These are phyloP conservation scores for Aspergillus tanneri DNA, from an alignment of 2,329 filamentous ascomycete genomes.

Conservation along the genomic window DNA sequence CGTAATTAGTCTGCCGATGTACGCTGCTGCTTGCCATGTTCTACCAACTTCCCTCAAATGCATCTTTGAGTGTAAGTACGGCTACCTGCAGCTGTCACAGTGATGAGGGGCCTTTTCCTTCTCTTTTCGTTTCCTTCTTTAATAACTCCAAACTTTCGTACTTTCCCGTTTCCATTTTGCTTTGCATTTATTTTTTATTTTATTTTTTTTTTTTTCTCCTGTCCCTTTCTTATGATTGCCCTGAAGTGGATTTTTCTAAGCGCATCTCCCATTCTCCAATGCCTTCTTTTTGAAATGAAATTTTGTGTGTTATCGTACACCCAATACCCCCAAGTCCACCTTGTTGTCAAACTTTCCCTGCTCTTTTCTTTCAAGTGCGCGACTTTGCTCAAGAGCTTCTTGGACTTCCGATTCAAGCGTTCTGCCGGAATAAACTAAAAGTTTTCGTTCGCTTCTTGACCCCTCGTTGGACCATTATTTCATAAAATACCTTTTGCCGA, in stretches of 20 bases:
- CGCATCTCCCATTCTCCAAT: slow-evolving; percentile 36
- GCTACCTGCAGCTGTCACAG: slow-evolving; percentile 16
- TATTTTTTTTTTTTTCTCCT: slow-evolving; percentile 16
- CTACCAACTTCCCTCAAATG: slow-evolving; percentile 12
- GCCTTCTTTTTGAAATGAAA: slow-evolving; percentile 44
- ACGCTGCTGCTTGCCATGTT: slow-evolving; percentile 12
- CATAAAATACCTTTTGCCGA: slow-evolving; percentile 21
- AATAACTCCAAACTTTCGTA: slow-evolving; percentile 16
- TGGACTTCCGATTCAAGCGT: slow-evolving; percentile 33
- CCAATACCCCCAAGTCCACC: slow-evolving; percentile 45
- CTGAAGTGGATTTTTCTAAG: slow-evolving; percentile 40
- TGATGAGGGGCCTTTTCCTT: slow-evolving; percentile 17
- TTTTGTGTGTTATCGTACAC: slow-evolving; percentile 42
- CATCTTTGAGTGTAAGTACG: slow-evolving; percentile 9
- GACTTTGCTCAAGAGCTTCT: slow-evolving; percentile 31
- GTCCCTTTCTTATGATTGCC: slow-evolving; percentile 28
- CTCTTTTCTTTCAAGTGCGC: slow-evolving; percentile 30
- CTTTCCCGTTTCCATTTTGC: slow-evolving; percentile 15
- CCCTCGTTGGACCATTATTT: slow-evolving; percentile 20
- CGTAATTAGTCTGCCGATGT: slow-evolving; percentile 39
- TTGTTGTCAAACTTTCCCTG: slow-evolving; percentile 35
- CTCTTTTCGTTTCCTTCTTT: slow-evolving; percentile 18
- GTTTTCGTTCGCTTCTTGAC: slow-evolving; percentile 25
- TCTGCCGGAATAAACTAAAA: slow-evolving; percentile 39
- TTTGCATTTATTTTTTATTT: slow-evolving; percentile 20